Conservation (phyloP, 441 rosid genomes). For the Corymbia calophylla region DNA sequence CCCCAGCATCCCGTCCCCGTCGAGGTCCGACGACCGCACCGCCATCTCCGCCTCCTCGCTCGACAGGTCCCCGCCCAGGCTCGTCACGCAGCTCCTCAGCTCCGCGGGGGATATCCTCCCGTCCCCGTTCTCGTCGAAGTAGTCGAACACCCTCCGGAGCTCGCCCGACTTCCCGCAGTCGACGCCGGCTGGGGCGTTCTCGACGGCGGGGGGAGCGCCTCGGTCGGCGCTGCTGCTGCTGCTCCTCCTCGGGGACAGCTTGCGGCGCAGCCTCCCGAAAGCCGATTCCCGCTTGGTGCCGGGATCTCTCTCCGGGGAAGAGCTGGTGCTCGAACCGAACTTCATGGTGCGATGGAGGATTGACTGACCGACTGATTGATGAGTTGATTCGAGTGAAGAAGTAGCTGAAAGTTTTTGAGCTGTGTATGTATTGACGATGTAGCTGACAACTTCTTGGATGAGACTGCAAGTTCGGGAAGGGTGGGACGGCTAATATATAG, state of each 20-base stretch:
- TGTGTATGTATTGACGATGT: not conserved
- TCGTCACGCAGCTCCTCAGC: slow-evolving; percentile 37
- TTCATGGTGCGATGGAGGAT: not conserved
- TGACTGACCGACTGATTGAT: not conserved
- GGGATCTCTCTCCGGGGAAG: not conserved
- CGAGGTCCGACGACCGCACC: slow-evolving; percentile 33
- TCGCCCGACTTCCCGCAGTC: slow-evolving; percentile 3
- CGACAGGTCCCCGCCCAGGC: slow-evolving; percentile 37
- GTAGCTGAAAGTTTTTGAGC: not conserved
- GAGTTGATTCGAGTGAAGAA: not conserved
- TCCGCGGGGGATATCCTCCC: slow-evolving; percentile 49
- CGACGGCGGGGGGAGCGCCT: not conserved
- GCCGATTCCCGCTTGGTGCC: slow-evolving; percentile 1
- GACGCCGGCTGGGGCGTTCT: no score
- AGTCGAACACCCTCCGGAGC: slow-evolving; percentile 39
- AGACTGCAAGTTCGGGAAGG: not conserved
- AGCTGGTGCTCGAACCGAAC: not conserved
- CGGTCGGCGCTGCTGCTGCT: not conserved
- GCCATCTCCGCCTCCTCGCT: slow-evolving; percentile 41
- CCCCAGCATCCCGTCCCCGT: slow-evolving; percentile 49
- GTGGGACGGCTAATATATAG: rapidly evolving
- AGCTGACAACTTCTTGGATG: not conserved
- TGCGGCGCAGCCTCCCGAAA: slow-evolving; percentile 11
- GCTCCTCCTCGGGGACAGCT: slow-evolving; percentile 17
- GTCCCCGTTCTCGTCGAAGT: slow-evolving; percentile 49